phyloP scores from a whole-genome alignment of 192 early-diverging fungal species.

The Gigaspora rosea region DNA sequence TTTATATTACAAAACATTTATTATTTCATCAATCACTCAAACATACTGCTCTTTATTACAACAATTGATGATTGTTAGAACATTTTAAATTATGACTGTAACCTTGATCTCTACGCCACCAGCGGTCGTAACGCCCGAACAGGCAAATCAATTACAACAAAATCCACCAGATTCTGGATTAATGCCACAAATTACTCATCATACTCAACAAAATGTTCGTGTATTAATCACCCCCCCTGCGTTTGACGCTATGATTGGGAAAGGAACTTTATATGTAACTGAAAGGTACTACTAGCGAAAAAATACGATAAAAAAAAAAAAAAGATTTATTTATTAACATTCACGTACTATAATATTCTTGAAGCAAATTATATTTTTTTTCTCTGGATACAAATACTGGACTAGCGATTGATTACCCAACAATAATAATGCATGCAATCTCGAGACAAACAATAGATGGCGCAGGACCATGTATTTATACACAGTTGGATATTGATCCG shows the following conservation, averaged over 20 bases:
- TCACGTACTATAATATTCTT: neutral
- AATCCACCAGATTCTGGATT: too few species aligned
- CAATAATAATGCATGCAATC: slow-evolving; percentile 66
- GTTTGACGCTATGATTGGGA: slow-evolving; percentile 29
- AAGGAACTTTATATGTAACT: slow-evolving; percentile 50
- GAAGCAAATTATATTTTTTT: slow-evolving; percentile 54
- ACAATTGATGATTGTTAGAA: too few species aligned
- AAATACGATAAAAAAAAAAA: neutral
- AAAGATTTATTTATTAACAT: neutral
- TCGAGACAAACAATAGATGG: slow-evolving; percentile 41
- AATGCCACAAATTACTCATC: too few species aligned
- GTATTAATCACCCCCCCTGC: slow-evolving; percentile 35
- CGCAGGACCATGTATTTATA: slow-evolving; percentile 56
- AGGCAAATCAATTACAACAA: too few species aligned
- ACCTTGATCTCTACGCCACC: slow-evolving; percentile 37
- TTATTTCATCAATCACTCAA: too few species aligned
- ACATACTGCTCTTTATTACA: too few species aligned
- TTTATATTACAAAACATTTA: too few species aligned
- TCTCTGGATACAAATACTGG: slow-evolving; percentile 41
- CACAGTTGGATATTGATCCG: slow-evolving; percentile 48
- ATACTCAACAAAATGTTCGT: slow-evolving; percentile 9
- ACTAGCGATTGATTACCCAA: slow-evolving; percentile 59
- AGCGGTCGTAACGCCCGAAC: too few species aligned
- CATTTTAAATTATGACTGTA: slow-evolving; percentile 37
- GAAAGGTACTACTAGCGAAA: slow-evolving; percentile 44